These are phyloP conservation scores for Solanum clarkiae DNA, from an alignment of 257 asterid species.

Conservation along the genomic window DNA sequence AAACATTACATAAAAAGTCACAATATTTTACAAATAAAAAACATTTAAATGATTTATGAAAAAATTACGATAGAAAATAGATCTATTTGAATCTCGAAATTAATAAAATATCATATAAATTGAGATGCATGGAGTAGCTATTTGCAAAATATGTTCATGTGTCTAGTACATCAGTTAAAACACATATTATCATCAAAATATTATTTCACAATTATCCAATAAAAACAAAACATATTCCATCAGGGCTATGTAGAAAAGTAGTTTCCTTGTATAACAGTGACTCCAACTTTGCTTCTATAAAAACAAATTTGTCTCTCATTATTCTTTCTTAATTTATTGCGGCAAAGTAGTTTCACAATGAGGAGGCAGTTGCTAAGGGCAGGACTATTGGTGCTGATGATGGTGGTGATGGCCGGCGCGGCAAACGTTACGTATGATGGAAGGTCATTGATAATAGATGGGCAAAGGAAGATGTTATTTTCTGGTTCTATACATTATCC, in stretches of 20 bases:
- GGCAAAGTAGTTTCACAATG: no score
- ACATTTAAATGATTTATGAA: neutral
- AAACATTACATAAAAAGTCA: neutral
- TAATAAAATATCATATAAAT: neutral
- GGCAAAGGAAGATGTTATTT: slow-evolving; percentile 50
- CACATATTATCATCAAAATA: no score
- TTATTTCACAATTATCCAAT: no score
- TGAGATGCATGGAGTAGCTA: neutral
- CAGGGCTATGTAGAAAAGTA: neutral
- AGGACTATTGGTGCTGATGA: neutral
- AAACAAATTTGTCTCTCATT: neutral
- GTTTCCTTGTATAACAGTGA: neutral
- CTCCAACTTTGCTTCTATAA: neutral
- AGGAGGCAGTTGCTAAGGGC: slow-evolving; percentile 3
- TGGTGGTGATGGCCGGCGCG: slow-evolving; percentile 6
- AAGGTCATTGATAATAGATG: slow-evolving; percentile 54
- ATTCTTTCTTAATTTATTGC: no score
- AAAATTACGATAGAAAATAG: neutral
- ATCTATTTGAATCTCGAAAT: neutral
- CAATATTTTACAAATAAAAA: neutral
- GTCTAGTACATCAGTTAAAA: neutral
- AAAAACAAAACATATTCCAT: neutral
- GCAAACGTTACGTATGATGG: slow-evolving; percentile 58
- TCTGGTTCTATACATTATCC: slow-evolving; percentile 93
- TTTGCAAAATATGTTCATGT: neutral